Evolutionary conservation across 2,329 filamentous ascomycete species (phyloP), one percentile per base, ranked within the genome.

Genomic region (Colletotrichum sp.): DNA sequence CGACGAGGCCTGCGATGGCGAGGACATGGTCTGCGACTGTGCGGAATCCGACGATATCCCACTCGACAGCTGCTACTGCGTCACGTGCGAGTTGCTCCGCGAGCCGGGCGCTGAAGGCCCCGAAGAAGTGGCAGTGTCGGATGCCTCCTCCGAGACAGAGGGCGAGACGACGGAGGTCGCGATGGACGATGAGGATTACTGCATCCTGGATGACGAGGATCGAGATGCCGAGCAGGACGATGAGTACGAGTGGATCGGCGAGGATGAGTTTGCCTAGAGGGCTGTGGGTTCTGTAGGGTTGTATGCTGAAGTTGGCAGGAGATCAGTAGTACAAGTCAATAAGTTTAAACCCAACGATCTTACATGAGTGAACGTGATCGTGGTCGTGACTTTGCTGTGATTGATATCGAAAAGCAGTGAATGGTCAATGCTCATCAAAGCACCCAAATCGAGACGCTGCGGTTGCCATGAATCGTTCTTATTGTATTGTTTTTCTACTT

Each of bases 401-500:
- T 24, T 24, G 10, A 21, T 52, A 12, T 3, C 12, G n/a, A 24
- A 52, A 52, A 21, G 12, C 10, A 3, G 44, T 12, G 15, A 49
- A 44, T 10, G 10, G 5, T 44, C 16, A 44, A 5, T 44, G 15
- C 5, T 3, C 16, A 18, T 1, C 36, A 9, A 44, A 44, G 36
- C 16, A 44, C 8, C 8, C 36, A 10, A 44, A 10, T 5, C 10
- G 28, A 12, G 26, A 24, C 12, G 16, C 2, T 18, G 4, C 26
- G 5, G 16, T 49, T 26, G 64, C 64, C 64, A 66, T 66, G 64
- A 52, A 66, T 12, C 10, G 15, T 55, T 21, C 16, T 55, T 66
- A 52, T 66, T 49, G 26, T 66, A 30, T 66, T 66, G 39, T 52
- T 66, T 49, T 66, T 32, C 64, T 66, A 16, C 9, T 66, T 66